A percentile compares a stretch with the other conserved stretches of the same genome.
These are phyloP conservation scores for Botrytis paeoniae DNA, from an alignment of 2,329 filamentous ascomycete species.

Conservation along the genomic window DNA sequence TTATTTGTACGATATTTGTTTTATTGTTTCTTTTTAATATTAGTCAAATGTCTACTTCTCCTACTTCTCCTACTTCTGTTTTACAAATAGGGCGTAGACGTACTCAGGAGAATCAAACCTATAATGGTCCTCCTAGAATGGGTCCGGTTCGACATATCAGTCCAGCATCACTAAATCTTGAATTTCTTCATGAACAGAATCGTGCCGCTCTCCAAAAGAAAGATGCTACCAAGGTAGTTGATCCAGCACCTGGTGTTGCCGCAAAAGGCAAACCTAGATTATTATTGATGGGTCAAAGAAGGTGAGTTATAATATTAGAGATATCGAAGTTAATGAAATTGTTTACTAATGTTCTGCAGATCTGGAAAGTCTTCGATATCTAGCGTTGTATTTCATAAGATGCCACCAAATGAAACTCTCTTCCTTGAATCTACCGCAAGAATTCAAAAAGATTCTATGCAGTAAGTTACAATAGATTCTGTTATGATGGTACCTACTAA, in stretches of 20 bases:
- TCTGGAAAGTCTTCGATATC: slow-evolving; percentile 98
- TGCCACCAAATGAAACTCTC: slow-evolving; percentile 90
- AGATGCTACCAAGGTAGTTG: slow-evolving; percentile 45
- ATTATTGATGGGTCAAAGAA: slow-evolving; percentile 90
- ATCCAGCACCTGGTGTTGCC: slow-evolving; percentile 46
- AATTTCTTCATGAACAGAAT: slow-evolving; percentile 62
- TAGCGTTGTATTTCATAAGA: slow-evolving; percentile 98
- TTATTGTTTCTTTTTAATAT: slow-evolving; percentile 12
- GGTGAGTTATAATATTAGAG: slow-evolving; percentile 54
- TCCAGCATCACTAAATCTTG: slow-evolving; percentile 61
- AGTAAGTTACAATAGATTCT: slow-evolving; percentile 55
- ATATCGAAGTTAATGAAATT: not conserved
- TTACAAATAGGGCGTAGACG: slow-evolving; percentile 36
- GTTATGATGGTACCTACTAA: slow-evolving; percentile 19
- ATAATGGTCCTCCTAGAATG: slow-evolving; percentile 38
- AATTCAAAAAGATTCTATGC: slow-evolving; percentile 92
- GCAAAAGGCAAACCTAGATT: slow-evolving; percentile 73
- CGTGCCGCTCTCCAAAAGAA: slow-evolving; percentile 50
- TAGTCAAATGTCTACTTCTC: slow-evolving; percentile 15
- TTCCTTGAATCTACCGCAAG: slow-evolving; percentile 93
- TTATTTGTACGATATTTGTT: slow-evolving; percentile 10
- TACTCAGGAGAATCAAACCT: slow-evolving; percentile 32
- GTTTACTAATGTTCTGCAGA: slow-evolving; percentile 48
- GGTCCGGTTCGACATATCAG: slow-evolving; percentile 45
- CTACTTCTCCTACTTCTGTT: slow-evolving; percentile 33